Evolutionary conservation across 257 asterid genomes (phyloP).

Genomic region (Capsicum baccatum): DNA sequence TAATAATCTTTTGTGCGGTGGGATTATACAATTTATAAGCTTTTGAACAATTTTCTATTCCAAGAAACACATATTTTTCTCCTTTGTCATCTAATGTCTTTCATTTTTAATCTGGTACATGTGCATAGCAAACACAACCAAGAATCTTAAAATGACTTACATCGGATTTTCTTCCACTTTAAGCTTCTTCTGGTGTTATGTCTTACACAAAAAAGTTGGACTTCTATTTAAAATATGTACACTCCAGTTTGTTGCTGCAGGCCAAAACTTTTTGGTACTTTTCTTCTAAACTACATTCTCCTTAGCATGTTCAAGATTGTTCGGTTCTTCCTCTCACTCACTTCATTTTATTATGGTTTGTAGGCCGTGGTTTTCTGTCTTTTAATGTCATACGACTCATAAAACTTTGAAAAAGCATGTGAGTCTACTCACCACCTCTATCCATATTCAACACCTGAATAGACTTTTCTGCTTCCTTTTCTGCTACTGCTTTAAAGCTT

Average conservation of each 20-base stretch:
- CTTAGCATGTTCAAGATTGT: too few relatives aligned
- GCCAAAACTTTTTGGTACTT: not conserved
- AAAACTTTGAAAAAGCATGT: not conserved
- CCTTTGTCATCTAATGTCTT: not conserved
- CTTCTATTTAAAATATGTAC: not conserved
- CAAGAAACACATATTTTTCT: not conserved
- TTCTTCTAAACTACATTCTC: too few relatives aligned
- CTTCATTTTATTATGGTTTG: too few relatives aligned
- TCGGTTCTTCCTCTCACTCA: too few relatives aligned
- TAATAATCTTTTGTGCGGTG: too few relatives aligned
- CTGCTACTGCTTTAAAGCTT: too few relatives aligned
- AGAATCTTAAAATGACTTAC: not conserved
- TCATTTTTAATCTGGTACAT: not conserved
- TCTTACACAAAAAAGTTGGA: not conserved
- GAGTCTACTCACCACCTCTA: constrained; percentile 6
- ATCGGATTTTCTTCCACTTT: not conserved
- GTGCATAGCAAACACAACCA: not conserved
- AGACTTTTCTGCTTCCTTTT: not conserved
- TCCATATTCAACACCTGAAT: not conserved
- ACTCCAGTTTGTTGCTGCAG: not conserved
- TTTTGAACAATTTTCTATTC: not conserved
- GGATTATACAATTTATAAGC: too few relatives aligned
- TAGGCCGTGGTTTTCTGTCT: too few relatives aligned
- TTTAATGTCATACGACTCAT: too few relatives aligned
- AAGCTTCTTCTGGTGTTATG: not conserved